Evolutionary conservation across 108 stramenopile genomes (phyloP), one percentile per base, ranked within the genome.

Genomic region (Skeletonema potamos): DNA sequence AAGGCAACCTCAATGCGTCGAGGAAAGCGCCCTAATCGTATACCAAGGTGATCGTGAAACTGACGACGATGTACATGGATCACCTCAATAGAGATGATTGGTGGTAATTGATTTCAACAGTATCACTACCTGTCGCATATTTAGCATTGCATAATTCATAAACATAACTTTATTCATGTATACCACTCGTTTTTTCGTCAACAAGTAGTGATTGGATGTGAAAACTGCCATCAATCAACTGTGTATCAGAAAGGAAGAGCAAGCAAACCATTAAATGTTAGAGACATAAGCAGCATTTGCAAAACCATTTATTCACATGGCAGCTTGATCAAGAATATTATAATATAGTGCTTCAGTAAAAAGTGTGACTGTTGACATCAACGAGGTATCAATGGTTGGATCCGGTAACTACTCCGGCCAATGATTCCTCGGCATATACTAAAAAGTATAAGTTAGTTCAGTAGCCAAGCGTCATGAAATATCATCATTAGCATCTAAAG

Each of bases 401-500:
- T 72, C 86, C 86, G 86, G 83, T 84, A 86, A 86, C 86, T 86
- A 86, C 86, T 86, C 86, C 86, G 83, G 86, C 77, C 83, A 55
- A 51, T 72, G 68, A 66, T 46, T 66, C 33, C 79, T 84, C 80
- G 58, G 7, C 34, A 7, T 34, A 6, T 54, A n/a, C n/a, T n/a
- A n/a, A n/a, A 3, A 32, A 22, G 6, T 58, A 17, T 32, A 17
- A 58, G 28, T 59, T 34, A 30, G 37, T 20, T 86, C 86, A 86
- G 86, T 64, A 86, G 86, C 86, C 86, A 86, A 86, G 86, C 86
- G 86, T 86, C 81, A 70, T 26, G 71, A 58, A 62, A 26, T 83
- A 63, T 86, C 83, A 20, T 83, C 82, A 66, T 62, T 58, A 77
- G 76, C 84, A 74, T 28, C 3, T 22, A 51, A 34, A 8, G 6